Base-by-base conservation (phyloP, 345 rosid species). In the Brassica nigra region DNA sequence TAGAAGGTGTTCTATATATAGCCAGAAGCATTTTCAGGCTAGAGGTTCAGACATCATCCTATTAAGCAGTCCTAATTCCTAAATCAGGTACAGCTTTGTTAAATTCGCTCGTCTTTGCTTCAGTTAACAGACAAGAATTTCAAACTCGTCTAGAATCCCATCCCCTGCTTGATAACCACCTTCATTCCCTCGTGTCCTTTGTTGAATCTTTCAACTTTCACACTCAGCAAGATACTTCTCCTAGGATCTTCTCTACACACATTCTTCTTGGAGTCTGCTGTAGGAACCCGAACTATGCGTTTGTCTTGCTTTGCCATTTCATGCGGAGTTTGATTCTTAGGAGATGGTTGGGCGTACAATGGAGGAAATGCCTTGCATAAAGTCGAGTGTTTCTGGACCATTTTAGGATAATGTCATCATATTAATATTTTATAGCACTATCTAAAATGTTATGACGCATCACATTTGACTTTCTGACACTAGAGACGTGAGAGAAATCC, bases 81-180 rank as follows among this genome's bases (percentile, higher is more conserved):
- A 90, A 88, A 64, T 81, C 89, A 54, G 94, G 92, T 62, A 82
- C 92, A 33, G 87, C 90, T 6, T 90, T 90, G 94, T 29, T 90
- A 1, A 87, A 90, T 68, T 81, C 92, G 10, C 23, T 90, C 0
- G 73, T 74, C 10, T 87, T 86, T 70, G 88, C 90, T 16, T 14
- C 79, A 29, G 14, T 85, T 14, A 74, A 85, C 28, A 70, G 89
- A n/a, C 78, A 83, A 0, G 39, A 30, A 0, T 76, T 1, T 59
- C 67, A 80, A 54, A 77, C 74, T 61, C 76, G 79, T 72, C 28
- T 65, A 2, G 31, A 78, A 12, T 64, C 73, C 0, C 90, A 88
- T 73, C 90, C 90, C 72, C 73, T 90, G 57, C 85, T 87, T 27
- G 67, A 83, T 4, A 54, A 70, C 23, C 87, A 86, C 49, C 92